Evolutionary conservation across 2,329 filamentous ascomycete genomes (phyloP).

Genomic region (Talaromyces sp.): DNA sequence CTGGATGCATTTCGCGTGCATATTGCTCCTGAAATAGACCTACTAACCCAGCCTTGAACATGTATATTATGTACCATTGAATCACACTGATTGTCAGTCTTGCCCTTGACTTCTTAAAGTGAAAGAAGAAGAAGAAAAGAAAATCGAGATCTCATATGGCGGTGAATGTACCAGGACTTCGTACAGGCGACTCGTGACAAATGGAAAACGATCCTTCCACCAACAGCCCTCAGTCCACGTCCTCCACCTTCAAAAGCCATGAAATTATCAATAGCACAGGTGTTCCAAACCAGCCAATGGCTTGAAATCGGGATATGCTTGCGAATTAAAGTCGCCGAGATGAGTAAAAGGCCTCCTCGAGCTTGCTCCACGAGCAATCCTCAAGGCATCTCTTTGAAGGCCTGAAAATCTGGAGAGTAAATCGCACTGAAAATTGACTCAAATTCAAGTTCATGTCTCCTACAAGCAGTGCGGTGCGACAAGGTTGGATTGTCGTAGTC

Average conservation of each 20-base stretch:
- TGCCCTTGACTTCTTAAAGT: background rate
- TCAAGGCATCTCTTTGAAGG: too few species aligned
- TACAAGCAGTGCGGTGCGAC: background rate
- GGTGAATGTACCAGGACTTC: background rate
- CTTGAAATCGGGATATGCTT: background rate
- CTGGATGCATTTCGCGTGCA: background rate
- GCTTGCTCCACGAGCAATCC: background rate
- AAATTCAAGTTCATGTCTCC: background rate
- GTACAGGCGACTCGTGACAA: background rate
- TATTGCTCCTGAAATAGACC: background rate
- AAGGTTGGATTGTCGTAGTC: background rate
- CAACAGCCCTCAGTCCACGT: background rate
- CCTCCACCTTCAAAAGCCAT: background rate
- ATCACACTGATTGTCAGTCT: background rate
- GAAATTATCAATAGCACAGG: background rate
- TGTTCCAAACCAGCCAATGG: background rate
- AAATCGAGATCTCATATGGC: background rate
- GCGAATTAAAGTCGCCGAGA: background rate
- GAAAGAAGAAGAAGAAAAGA: background rate
- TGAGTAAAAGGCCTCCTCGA: background rate
- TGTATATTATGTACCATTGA: conserved; percentile 6
- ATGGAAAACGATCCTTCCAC: background rate
- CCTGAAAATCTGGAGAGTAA: background rate
- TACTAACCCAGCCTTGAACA: background rate
- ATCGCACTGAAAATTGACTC: background rate